Evolutionary conservation across 1,284 basidiomycete species (phyloP), one percentile per base, ranked within the genome.

Genomic region (Naganishia liquefaciens): DNA sequence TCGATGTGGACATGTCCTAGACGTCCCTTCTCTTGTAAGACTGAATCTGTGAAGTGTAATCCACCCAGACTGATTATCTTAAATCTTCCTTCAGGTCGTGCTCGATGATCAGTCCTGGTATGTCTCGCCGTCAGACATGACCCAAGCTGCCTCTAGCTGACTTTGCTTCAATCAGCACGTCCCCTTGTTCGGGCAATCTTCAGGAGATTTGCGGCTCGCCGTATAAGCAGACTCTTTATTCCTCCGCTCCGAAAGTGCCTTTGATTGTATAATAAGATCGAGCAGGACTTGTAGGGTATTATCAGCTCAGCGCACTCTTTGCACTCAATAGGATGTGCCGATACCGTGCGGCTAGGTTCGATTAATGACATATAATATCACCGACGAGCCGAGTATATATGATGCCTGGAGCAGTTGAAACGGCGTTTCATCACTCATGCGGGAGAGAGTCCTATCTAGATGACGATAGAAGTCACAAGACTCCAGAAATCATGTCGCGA

Each of bases 21-120:
- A 57, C n/a, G 54, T 57, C 4, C 28, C 54, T 23, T 27, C 54
- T 23, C 23, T 57, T 25, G 54, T 57, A 46, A 46, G 54, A 17
- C 25, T 47, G 5, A 7, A 4, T 46, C 2, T 47, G 2, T 11
- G 9, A 10, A 13, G 11, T 2, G 21, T 25, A 25, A 9, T n/a
- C 17, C 19, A 33, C n/a, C n/a, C 43, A 11, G 28, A n/a, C 42
- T 46, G 28, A 42, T 57, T 21, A 23, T 13, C 6, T 30, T 9
- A 6, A 21, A 30, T 47, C 23, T 28, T 5, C 15, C n/a, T 51
- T 51, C 54, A 57, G 54, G 46, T 7, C 25, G 17, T 57, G 6
- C 9, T 30, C 27, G n/a, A 46, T 30, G 42, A 46, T 44, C 44
- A 57, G 21, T 57, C 17, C 27, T 51, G 49, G 49, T 51, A 11